Percentiles rank a stretch among this genome's conserved stretches.
Evolutionary conservation across 306 rosid species (phyloP).

Genomic region (Castanospermum australe): DNA sequence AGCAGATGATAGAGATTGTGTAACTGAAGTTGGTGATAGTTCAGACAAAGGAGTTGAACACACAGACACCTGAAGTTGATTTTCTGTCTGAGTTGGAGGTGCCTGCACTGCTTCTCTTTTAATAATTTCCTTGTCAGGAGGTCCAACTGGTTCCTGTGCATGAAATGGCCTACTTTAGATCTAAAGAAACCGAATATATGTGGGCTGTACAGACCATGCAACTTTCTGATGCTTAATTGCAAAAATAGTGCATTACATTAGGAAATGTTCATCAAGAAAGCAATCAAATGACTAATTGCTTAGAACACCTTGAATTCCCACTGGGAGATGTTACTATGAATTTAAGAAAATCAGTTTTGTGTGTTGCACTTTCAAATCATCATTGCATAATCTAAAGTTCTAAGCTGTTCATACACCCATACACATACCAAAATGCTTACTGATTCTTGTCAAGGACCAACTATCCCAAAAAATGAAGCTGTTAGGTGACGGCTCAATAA

Average conservation of each 20-base stretch:
- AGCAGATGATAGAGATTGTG: constrained; percentile 64
- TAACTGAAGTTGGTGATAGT: constrained; percentile 74
- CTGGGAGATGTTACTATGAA: neutral
- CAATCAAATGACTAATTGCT: constrained; percentile 15
- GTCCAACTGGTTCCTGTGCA: constrained; percentile 54
- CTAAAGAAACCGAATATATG: constrained; percentile 19
- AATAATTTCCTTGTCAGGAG: constrained; percentile 37
- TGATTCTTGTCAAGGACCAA: neutral
- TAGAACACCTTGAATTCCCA: neutral
- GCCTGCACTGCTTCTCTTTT: constrained; percentile 35
- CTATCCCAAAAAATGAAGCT: neutral
- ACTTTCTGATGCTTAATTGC: constrained; percentile 1
- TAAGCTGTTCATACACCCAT: neutral
- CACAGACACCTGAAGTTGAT: constrained; percentile 40
- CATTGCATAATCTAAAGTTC: neutral
- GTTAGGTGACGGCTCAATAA: neutral
- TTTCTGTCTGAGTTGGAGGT: constrained; percentile 46
- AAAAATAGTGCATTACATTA: neutral
- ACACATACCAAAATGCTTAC: neutral
- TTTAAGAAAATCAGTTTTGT: constrained; percentile 3
- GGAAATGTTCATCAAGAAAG: constrained; percentile 17
- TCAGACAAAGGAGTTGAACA: constrained; percentile 48
- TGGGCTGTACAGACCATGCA: neutral
- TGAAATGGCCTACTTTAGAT: constrained; percentile 26
- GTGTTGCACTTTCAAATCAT: neutral